These are phyloP conservation scores for Novymonas esmeraldas DNA, from an alignment of 208 protist genomes.

Conservation along the genomic window DNA sequence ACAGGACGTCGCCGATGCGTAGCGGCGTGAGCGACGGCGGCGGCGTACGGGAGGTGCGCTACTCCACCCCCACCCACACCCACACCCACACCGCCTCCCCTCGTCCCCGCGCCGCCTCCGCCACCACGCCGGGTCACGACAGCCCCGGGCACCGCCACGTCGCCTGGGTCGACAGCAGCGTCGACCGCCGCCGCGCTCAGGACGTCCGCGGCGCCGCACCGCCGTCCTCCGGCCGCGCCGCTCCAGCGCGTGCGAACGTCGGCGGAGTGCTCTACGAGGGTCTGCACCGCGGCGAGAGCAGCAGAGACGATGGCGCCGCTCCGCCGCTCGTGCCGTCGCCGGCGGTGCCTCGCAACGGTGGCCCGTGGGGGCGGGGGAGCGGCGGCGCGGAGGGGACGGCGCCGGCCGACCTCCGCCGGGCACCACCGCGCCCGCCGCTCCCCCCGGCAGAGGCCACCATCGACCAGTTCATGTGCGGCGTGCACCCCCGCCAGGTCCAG, in stretches of 20 bases:
- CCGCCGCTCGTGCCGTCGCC: not conserved
- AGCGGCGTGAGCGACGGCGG: not conserved
- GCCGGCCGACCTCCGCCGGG: not conserved
- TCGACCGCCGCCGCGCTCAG: too few relatives aligned
- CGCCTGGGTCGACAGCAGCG: not conserved
- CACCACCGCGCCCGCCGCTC: not conserved
- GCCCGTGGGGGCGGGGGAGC: not conserved
- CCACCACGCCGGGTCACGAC: not conserved
- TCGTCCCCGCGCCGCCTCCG: not conserved
- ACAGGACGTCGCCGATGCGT: not conserved
- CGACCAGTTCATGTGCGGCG: conserved; percentile 42
- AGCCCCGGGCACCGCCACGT: not conserved
- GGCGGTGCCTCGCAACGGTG: not conserved
- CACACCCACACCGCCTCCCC: not conserved
- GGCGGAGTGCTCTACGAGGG: conserved; percentile 7
- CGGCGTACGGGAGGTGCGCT: not conserved
- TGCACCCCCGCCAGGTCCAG: conserved; percentile 43
- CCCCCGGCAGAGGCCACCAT: not conserved
- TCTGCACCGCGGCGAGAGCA: not conserved
- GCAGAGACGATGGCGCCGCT: not conserved
- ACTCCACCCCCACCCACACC: too few relatives aligned
- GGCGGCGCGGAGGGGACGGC: not conserved
- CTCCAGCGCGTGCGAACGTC: not conserved
- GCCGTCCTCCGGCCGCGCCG: not conserved
- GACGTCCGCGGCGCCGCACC: too few relatives aligned